A percentile compares a stretch with the other conserved stretches of the same genome.
phyloP scores from a whole-genome alignment of 441 rosid genomes.

The Pelargonium exstipulatum region DNA sequence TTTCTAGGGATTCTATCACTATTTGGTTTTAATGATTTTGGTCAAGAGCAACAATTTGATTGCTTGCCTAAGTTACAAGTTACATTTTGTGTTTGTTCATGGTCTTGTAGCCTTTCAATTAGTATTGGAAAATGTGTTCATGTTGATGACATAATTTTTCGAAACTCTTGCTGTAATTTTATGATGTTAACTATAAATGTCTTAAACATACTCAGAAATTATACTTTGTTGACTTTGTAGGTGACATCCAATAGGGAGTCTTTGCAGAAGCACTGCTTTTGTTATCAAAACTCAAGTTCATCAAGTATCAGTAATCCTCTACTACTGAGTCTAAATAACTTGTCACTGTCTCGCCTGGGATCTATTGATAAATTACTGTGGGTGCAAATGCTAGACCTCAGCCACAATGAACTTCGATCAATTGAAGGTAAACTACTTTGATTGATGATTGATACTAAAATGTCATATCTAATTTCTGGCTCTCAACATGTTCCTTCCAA shows the following conservation, averaged over 20 bases:
- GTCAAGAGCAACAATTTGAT: background rate
- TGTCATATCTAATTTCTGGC: constrained; percentile 3
- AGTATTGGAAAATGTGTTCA: background rate
- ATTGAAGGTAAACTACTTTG: constrained; percentile 57
- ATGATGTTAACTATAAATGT: background rate
- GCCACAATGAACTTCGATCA: constrained; percentile 74
- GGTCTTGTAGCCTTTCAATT: background rate
- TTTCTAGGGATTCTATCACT: background rate
- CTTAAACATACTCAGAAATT: background rate
- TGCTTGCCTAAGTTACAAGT: background rate
- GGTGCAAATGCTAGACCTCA: constrained; percentile 87
- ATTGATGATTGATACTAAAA: constrained; percentile 8
- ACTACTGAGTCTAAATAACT: constrained; percentile 55
- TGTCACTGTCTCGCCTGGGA: constrained; percentile 59
- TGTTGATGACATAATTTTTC: background rate
- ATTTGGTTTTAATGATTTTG: background rate
- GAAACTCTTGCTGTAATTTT: background rate
- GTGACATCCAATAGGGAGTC: constrained; percentile 48
- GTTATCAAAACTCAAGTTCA: constrained; percentile 29
- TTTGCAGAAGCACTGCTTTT: constrained; percentile 45
- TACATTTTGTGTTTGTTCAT: background rate
- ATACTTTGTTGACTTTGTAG: constrained; percentile 23
- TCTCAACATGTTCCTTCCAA: background rate
- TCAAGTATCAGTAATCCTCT: constrained; percentile 24
- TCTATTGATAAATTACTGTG: constrained; percentile 60